A percentile compares a stretch with the other conserved stretches of the same genome.
phyloP scores from a whole-genome alignment of 345 rosid species.

The Citropsis articulata region DNA sequence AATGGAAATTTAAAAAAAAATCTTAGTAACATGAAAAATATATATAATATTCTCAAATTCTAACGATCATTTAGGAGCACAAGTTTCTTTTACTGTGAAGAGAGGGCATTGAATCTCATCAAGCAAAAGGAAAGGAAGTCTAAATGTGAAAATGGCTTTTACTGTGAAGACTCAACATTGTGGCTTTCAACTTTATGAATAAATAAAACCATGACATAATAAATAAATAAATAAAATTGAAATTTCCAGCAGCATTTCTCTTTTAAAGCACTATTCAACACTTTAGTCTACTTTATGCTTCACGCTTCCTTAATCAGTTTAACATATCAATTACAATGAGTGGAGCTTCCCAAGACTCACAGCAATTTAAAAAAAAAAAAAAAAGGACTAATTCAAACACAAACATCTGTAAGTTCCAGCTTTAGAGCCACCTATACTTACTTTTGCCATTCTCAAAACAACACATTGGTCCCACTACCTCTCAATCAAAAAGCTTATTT shows the following conservation, averaged over 20 bases:
- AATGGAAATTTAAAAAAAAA: too few relatives aligned
- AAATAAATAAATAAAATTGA: background rate
- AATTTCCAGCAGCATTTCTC: background rate
- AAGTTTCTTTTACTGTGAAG: too few relatives aligned
- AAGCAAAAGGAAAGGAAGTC: background rate
- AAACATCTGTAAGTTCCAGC: constrained; percentile 25
- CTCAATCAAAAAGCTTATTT: constrained; percentile 40
- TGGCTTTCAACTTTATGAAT: too few relatives aligned
- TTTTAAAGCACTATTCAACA: background rate
- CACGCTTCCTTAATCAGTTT: background rate
- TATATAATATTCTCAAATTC: background rate
- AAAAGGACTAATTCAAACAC: constrained; percentile 19
- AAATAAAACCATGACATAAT: background rate
- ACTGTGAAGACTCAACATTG: too few relatives aligned
- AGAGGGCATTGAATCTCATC: background rate
- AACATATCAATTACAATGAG: background rate
- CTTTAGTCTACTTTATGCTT: background rate
- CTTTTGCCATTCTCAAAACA: constrained; percentile 39
- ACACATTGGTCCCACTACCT: constrained; percentile 45
- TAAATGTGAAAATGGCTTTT: too few relatives aligned
- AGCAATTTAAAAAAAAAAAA: constrained; percentile 1
- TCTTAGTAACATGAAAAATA: too few relatives aligned
- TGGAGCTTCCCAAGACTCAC: background rate
- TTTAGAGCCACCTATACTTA: constrained; percentile 28
- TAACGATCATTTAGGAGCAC: background rate